Evolutionary conservation across 768 basidiomycete species (phyloP).

Genomic region (Dendrothele bispora): DNA sequence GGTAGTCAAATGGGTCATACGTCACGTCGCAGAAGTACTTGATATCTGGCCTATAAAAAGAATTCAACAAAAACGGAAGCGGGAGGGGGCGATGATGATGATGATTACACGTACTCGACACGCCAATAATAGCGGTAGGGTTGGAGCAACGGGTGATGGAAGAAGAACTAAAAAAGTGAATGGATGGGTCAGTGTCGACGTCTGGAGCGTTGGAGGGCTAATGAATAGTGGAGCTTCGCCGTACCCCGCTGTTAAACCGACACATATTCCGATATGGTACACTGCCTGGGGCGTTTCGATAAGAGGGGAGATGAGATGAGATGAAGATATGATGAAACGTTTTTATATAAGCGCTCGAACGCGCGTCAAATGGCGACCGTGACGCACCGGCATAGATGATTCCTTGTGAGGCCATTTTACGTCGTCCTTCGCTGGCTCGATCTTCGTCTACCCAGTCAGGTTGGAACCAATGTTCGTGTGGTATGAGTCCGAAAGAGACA

Average conservation of each 20-base stretch:
- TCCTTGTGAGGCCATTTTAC: conserved; percentile 56
- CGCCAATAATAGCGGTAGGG: conserved; percentile 81
- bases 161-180: conserved; percentile 59
- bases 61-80: conserved; percentile 26
- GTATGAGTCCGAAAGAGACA: conserved; percentile 64
- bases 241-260: conserved; percentile 67
- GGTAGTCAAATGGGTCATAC: conserved; percentile 70
- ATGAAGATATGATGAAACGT: neutral
- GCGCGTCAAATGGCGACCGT: conserved; percentile 9
- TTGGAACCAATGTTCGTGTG: conserved; percentile 71
- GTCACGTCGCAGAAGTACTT: conserved; percentile 74
- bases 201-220: neutral
- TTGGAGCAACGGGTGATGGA: conserved; percentile 64
- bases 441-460: conserved; percentile 77
- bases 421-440: conserved; percentile 54
- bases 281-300: conserved; percentile 30
- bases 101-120: conserved; percentile 39
- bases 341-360: conserved; percentile 20
- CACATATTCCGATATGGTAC: conserved; percentile 72
- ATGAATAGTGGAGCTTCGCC: conserved; percentile 13
- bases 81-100: conserved; percentile 19
- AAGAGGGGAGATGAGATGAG: neutral
- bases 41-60: conserved; percentile 56
- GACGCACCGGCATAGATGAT: conserved; percentile 46
- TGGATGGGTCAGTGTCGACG: neutral